These are phyloP conservation scores for Paecilomyces dactylethromorphus DNA, from an alignment of 2,329 filamentous ascomycete genomes.

Conservation along the genomic window DNA sequence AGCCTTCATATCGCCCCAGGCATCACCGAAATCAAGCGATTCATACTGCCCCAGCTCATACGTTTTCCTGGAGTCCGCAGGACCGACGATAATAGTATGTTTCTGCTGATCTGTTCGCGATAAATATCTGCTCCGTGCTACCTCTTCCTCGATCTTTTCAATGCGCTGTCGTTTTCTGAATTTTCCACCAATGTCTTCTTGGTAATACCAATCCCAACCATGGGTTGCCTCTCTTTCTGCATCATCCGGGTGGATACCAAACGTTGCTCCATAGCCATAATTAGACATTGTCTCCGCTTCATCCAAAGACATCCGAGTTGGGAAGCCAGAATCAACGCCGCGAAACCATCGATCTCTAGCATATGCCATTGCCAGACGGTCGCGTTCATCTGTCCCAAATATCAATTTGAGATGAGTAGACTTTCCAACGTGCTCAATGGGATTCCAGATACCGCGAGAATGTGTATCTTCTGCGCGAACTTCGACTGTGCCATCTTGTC, in stretches of 20 bases:
- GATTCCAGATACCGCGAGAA: conserved; percentile 30
- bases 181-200: conserved; percentile 28
- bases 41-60: conserved; percentile 37
- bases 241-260: conserved; percentile 36
- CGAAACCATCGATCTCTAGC: conserved; percentile 45
- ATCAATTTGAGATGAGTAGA: conserved; percentile 41
- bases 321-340: conserved; percentile 44
- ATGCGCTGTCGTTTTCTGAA: conserved; percentile 40
- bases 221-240: conserved; percentile 38
- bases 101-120: conserved; percentile 21
- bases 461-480: conserved; percentile 21
- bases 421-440: conserved; percentile 33
- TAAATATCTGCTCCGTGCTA: conserved; percentile 38
- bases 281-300: conserved; percentile 17
- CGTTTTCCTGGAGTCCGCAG: conserved; percentile 36
- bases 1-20: conserved; percentile 27
- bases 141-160: conserved; percentile 25
- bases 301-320: conserved; percentile 36
- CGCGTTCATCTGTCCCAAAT: conserved; percentile 46
- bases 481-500: conserved; percentile 12
- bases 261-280: conserved; percentile 36
- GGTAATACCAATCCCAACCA: conserved; percentile 50
- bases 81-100: conserved; percentile 47
- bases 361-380: conserved; percentile 42
- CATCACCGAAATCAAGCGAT: conserved; percentile 39